Base-by-base conservation (phyloP, 257 asterid species). In the Phtheirospermum japonicum region DNA sequence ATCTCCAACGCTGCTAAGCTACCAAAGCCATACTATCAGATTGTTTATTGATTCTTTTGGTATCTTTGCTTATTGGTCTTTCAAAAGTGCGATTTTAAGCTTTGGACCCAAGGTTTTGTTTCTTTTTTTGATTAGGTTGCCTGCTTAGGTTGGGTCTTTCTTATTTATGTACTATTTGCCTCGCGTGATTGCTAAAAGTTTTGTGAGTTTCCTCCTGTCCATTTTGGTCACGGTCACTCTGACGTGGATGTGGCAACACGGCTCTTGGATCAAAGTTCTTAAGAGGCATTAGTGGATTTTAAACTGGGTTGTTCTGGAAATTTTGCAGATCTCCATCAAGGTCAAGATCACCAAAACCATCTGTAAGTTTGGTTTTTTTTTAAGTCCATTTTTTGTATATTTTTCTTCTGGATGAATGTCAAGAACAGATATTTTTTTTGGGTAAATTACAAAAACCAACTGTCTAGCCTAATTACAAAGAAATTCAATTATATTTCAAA, bases 261-360 rank as follows among this genome's bases (percentile, higher is more conserved):
- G 93, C 81, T 81, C 85, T 81, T 87, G 94, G 96, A 83, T 83
- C 83, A 82, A 82, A 80, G 76, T 82, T 77, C 80, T 76, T 85
- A 73, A 85, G 89, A 79, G 89, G 90, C 80, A 75, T 83, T 46
- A 68, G 78, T 84, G 91, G 97, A 71, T 82, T 75, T 93, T 93
- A 90, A 93, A 87, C 71, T 89, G 79, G 84, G 82, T 89, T 92
- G 73, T 89, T 85, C 83, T 92, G 96, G 89, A 89, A 84, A 86
- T 88, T 89, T 87, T 93, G 97, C 99, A 93, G 99, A 93, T 93
- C 97, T 77, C 88, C 86, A 40, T 83, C 97, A 79, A 93, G 96
- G 84, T 87, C 99, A 81, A 80, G 83, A 77, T 93, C 97, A 62
- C 97, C 95, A 2, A 75, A 70, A 59, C 92, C 86, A 61, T 67